Base-by-base conservation (phyloP, 2,329 filamentous ascomycete species). In the Colletotrichum destructivum region DNA sequence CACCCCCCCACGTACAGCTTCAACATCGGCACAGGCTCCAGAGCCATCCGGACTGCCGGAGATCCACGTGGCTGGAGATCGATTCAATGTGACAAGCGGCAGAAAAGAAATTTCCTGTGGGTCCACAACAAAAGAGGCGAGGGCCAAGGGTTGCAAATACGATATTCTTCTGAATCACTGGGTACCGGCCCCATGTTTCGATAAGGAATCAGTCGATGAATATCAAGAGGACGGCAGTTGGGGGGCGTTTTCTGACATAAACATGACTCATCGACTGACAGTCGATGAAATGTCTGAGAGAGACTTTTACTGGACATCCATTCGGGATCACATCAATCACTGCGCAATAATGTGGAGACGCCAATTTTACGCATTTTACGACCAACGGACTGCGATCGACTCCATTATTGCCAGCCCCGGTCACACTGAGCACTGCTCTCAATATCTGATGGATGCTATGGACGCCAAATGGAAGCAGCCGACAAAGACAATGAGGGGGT, bases 341-440 rank as follows among this genome's bases (percentile, higher is more conserved):
- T 78, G 77, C 63, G 75, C 74, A 13, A 74, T 76, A 51, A 74
- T 78, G 70, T 78, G 77, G 77, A 73, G 72, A 55, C 76, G 75
- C 51, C 76, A 78, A 57, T 78, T 75, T 21, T 74, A 72, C 42
- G 74, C 73, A 6, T 60, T 78, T 7, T 77, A 65, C 59, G 76
- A 77, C 56, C 73, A 76, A n/a, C 47, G 73, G 15, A 46, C 46
- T 13, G 63, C 70, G 9, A 57, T 76, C 23, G 77, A 79, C 44
- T 74, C 75, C 2, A 63, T 77, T 21, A 70, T 76, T 13, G 70
- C 75, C 2, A 75, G 72, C 38, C 74, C 73, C 11, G 75, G 73
- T 5, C 77, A 79, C 49, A 78, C 76, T 1, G 75, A 78, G 46
- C 77, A 79, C 66, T 78, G 77, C 64, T 75, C 77, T 2, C 74